These are phyloP conservation scores for Monilinia laxa DNA, from an alignment of 2,329 filamentous ascomycete genomes.

Conservation along the genomic window DNA sequence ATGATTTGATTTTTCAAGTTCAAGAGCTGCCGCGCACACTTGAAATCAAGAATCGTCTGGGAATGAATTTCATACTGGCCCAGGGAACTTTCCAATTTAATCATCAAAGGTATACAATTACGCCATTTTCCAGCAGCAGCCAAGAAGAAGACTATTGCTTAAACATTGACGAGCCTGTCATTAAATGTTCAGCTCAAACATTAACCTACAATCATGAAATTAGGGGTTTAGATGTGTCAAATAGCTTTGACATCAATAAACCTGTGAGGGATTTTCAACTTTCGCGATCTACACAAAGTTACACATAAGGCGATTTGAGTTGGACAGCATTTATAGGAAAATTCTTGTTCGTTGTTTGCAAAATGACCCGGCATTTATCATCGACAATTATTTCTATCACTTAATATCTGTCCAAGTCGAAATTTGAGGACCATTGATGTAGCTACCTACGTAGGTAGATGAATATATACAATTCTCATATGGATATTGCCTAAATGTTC, in stretches of 20 bases:
- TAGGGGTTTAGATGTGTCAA: neutral
- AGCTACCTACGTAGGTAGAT: neutral
- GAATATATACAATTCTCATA: neutral
- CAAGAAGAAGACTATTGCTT: neutral
- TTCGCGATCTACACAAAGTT: neutral
- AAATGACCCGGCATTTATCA: neutral
- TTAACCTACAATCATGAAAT: neutral
- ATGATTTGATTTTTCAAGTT: neutral
- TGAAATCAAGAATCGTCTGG: neutral
- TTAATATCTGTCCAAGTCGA: slow-evolving; percentile 2
- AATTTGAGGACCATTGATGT: neutral
- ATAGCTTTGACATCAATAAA: slow-evolving; percentile 12
- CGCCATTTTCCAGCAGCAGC: neutral
- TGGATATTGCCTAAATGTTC: neutral
- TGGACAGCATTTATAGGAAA: slow-evolving; percentile 3
- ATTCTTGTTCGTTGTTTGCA: neutral
- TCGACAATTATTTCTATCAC: neutral
- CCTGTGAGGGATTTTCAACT: neutral
- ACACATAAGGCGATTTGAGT: neutral
- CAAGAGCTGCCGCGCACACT: neutral
- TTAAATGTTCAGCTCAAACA: neutral
- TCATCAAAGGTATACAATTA: neutral
- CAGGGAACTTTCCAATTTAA: neutral
- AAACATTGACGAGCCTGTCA: neutral
- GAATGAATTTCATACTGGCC: neutral